Evolutionary conservation across 805 yeast species (phyloP).

Genomic region (Maudiozyma barnettii): DNA sequence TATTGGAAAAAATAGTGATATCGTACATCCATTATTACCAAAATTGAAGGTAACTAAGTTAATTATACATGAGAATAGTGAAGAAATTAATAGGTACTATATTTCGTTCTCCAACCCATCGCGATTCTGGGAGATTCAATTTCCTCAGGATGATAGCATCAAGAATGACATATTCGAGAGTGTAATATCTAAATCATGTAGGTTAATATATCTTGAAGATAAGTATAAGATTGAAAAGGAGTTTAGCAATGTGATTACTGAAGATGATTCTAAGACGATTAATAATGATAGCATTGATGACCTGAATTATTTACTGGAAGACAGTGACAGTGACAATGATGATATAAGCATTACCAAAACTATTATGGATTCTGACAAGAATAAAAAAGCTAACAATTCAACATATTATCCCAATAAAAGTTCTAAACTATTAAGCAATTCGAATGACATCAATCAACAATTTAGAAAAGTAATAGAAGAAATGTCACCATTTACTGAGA

Average conservation of each 20-base stretch:
- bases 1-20: conserved; percentile 24
- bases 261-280: conserved; percentile 1
- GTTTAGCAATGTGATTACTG: not conserved
- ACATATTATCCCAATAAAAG: too few relatives aligned
- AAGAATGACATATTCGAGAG: conserved; percentile 21
- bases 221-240: not conserved
- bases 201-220: not conserved
- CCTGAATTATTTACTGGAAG: conserved; percentile 18
- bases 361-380: conserved; percentile 3
- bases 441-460: not conserved
- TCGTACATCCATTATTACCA: conserved; percentile 68
- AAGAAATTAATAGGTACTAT: conserved; percentile 37
- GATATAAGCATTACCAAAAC: too few relatives aligned
- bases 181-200: conserved; percentile 22
- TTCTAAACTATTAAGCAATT: not conserved
- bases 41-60: conserved; percentile 46
- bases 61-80: conserved; percentile 5
- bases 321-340: not conserved
- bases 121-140: conserved; percentile 56
- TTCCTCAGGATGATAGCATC: conserved; percentile 12
- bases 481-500: not conserved
- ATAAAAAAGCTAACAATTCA: not conserved
- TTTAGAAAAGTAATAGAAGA: not conserved
- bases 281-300: conserved; percentile 10
- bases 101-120: conserved; percentile 66